Evolutionary conservation across 2,329 filamentous ascomycete genomes (phyloP).

Genomic region (Endothia cerciana): DNA sequence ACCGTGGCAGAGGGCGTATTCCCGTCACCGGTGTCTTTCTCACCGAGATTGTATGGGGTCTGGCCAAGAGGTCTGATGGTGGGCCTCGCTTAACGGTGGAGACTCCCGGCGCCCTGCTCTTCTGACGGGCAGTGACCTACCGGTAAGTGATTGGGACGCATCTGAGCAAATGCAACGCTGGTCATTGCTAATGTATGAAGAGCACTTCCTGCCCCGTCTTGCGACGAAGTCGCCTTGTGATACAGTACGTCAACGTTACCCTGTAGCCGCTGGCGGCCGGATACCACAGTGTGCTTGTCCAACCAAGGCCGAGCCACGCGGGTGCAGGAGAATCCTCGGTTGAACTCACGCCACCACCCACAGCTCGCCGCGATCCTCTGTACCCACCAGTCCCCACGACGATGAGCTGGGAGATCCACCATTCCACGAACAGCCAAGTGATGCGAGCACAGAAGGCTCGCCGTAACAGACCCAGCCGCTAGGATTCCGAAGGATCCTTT

Average conservation of each 20-base stretch:
- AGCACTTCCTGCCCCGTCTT: background rate
- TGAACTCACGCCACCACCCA: conserved; percentile 8
- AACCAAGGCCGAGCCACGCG: background rate
- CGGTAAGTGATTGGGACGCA: background rate
- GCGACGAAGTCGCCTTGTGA: background rate
- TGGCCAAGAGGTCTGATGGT: background rate
- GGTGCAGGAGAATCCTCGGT: conserved; percentile 1
- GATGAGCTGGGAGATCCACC: conserved; percentile 1
- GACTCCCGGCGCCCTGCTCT: background rate
- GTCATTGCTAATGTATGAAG: too few relatives aligned
- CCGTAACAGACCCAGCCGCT: too few relatives aligned
- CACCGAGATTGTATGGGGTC: conserved; percentile 6
- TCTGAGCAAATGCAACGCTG: conserved; percentile 3
- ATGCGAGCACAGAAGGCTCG: background rate
- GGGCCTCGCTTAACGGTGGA: background rate
- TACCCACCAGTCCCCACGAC: background rate
- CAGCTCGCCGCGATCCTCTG: background rate
- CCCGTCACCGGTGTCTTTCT: background rate
- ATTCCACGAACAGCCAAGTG: background rate
- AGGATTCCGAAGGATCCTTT: too few relatives aligned
- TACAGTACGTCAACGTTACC: background rate
- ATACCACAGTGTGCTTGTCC: too few relatives aligned
- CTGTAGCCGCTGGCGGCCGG: background rate
- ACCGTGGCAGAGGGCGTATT: background rate
- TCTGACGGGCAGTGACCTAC: background rate